A percentile compares a stretch with the other conserved stretches of the same genome.
phyloP scores from a whole-genome alignment of 208 protist genomes.

The Crithidia fasciculata region DNA sequence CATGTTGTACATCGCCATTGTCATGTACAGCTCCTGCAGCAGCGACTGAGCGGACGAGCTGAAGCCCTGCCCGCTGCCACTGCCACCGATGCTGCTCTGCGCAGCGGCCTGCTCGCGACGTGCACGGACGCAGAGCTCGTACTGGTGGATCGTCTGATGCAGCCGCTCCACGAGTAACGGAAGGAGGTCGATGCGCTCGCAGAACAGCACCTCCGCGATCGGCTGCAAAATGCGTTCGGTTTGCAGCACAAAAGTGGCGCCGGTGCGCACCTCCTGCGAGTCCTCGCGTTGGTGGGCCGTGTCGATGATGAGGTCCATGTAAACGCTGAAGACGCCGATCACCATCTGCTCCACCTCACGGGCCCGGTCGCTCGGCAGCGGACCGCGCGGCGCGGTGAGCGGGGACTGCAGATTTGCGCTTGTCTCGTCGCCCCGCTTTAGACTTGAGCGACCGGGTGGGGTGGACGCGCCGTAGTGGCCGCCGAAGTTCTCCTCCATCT shows the following conservation, averaged over 20 bases:
- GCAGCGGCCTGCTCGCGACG: constrained; percentile 36
- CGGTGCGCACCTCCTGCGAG: constrained; percentile 71
- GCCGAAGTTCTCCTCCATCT: constrained; percentile 21
- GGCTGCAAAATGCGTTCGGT: constrained; percentile 79
- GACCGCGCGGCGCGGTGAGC: constrained; percentile 15
- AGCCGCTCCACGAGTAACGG: constrained; percentile 55
- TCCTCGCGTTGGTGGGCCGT: constrained; percentile 77
- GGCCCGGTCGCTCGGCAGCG: constrained; percentile 26
- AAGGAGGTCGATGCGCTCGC: constrained; percentile 64
- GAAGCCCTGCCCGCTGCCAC: too few species aligned
- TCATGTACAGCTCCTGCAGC: constrained; percentile 47
- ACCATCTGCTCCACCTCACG: constrained; percentile 38
- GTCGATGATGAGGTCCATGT: constrained; percentile 74
- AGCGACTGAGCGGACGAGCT: constrained; percentile 13
- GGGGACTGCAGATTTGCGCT: constrained; percentile 1
- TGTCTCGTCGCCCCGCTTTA: background rate
- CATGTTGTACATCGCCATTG: constrained; percentile 50
- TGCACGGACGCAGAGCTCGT: constrained; percentile 58
- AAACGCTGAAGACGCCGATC: constrained; percentile 51
- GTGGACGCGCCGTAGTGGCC: constrained; percentile 27
- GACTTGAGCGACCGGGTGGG: constrained; percentile 12
- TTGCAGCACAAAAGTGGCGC: constrained; percentile 71
- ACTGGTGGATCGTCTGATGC: constrained; percentile 58
- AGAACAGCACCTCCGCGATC: constrained; percentile 83
- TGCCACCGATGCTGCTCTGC: background rate